Conservation (phyloP, 345 rosid genomes). For the Camelina hispida region DNA sequence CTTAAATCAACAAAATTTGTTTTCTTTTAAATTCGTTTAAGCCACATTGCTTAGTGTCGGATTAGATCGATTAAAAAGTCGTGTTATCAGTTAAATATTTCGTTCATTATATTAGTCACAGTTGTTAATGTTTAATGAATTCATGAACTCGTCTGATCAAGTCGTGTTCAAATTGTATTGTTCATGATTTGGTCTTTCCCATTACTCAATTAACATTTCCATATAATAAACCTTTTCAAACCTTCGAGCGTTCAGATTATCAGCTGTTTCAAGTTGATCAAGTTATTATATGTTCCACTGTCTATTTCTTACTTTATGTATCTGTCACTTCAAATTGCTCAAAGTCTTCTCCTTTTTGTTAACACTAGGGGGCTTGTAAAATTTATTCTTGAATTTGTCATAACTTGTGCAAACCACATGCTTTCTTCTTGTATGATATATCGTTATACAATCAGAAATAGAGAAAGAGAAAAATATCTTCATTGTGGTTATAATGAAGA, state of each 20-base stretch:
- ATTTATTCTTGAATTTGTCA: background rate
- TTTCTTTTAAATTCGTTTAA: too few species aligned
- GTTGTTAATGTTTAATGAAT: background rate
- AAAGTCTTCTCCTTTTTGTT: slow-evolving; percentile 11
- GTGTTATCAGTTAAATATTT: background rate
- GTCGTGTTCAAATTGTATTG: background rate
- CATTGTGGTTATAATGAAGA: background rate
- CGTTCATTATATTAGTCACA: background rate
- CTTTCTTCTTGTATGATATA: background rate
- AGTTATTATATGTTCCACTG: slow-evolving; percentile 13
- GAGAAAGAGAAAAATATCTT: background rate
- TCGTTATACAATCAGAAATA: background rate
- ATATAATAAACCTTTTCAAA: slow-evolving; percentile 12
- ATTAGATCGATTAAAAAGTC: background rate
- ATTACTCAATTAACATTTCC: slow-evolving; percentile 2
- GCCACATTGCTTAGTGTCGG: too few species aligned
- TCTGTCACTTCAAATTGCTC: background rate
- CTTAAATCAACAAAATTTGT: too few species aligned
- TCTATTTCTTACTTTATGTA: background rate
- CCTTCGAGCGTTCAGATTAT: background rate
- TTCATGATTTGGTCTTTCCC: background rate
- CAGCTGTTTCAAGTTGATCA: slow-evolving; percentile 33
- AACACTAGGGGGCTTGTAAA: background rate
- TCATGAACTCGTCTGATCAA: background rate
- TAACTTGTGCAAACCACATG: background rate